Conservation (phyloP, 176 grass and related monocot species). For the Typha latifolia region DNA sequence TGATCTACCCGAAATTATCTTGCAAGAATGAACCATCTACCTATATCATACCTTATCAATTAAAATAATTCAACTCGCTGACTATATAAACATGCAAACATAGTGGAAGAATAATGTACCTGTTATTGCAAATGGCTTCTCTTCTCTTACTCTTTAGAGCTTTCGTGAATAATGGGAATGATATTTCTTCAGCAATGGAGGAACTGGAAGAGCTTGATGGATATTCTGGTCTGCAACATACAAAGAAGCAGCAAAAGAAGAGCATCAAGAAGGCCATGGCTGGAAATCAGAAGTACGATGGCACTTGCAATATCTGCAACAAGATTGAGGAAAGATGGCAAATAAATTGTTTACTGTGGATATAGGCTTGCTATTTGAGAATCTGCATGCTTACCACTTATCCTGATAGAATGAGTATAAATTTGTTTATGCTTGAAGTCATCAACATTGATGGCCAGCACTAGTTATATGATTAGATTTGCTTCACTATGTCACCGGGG, state of each 20-base stretch:
- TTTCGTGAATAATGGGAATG: conserved; percentile 6
- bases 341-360: conserved; percentile 35
- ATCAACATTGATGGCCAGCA: neutral
- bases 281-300: neutral
- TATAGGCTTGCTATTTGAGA: conserved; percentile 12
- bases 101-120: conserved; percentile 7
- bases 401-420: conserved; percentile 8
- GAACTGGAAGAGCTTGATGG: neutral
- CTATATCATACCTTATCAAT: conserved; percentile 23
- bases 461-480: neutral
- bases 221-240: conserved; percentile 12
- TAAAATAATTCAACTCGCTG: neutral
- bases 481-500: neutral
- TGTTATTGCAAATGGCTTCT: conserved; percentile 46
- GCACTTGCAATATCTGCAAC: neutral
- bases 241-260: neutral
- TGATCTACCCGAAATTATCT: conserved; percentile 21
- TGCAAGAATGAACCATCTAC: conserved; percentile 16
- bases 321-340: conserved; percentile 33
- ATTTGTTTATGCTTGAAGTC: neutral
- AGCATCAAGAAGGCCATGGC: neutral
- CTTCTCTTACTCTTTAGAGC: conserved; percentile 49
- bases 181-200: neutral
- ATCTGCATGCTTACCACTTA: conserved; percentile 32
- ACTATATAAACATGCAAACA: conserved; percentile 22